Evolutionary conservation across 1,284 basidiomycete genomes (phyloP).

Genomic region (Binderoboletus segoi): DNA sequence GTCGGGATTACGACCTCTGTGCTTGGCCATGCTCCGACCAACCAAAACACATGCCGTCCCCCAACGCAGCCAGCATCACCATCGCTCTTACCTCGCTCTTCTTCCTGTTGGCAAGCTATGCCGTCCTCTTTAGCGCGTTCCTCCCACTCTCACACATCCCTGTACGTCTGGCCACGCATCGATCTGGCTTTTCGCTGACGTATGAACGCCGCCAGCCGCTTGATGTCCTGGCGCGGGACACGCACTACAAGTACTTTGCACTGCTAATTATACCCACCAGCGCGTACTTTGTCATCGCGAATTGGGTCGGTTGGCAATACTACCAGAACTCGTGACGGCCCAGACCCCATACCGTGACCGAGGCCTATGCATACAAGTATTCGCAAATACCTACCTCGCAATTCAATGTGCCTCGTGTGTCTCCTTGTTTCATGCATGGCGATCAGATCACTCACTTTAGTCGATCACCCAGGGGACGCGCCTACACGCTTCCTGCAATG

Average conservation of each 20-base stretch:
- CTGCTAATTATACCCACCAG: constrained; percentile 80
- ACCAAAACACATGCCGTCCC: constrained; percentile 23
- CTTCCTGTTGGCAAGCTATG: constrained; percentile 61
- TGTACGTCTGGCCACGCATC: constrained; percentile 41
- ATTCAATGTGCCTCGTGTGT: constrained; percentile 31
- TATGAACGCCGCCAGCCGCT: constrained; percentile 49
- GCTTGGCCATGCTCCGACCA: constrained; percentile 16
- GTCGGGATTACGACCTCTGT: constrained; percentile 35
- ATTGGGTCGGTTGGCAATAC: constrained; percentile 97
- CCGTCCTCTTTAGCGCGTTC: constrained; percentile 66
- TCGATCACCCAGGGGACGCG: constrained; percentile 22
- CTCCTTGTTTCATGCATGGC: constrained; percentile 10
- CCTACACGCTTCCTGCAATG: constrained; percentile 29
- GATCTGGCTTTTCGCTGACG: constrained; percentile 10
- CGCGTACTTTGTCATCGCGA: constrained; percentile 90
- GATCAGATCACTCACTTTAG: constrained; percentile 23
- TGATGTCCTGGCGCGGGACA: constrained; percentile 65
- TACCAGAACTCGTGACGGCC: constrained; percentile 79
- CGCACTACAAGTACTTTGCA: constrained; percentile 87
- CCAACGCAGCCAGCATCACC: constrained; percentile 52
- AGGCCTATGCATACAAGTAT: too few species aligned
- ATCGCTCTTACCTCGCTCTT: constrained; percentile 52
- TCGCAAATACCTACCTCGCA: background rate
- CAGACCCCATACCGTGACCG: too few species aligned
- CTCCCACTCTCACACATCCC: constrained; percentile 52